Evolutionary conservation across 306 rosid genomes (phyloP).

Genomic region (Cucurbita maxima): DNA sequence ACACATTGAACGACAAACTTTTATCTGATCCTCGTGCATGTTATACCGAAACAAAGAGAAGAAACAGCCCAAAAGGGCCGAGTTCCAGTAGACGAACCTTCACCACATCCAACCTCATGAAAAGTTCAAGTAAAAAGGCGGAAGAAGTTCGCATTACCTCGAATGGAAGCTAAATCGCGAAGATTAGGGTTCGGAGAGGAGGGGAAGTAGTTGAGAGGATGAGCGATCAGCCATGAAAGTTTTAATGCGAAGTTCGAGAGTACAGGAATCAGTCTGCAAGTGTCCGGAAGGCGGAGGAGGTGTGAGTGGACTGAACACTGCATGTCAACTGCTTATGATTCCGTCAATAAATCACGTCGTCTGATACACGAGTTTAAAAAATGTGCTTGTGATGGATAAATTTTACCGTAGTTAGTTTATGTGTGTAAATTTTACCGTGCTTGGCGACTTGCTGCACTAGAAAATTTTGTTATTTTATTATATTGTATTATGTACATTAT

Average conservation of each 20-base stretch:
- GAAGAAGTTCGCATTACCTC: background rate
- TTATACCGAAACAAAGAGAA: too few species aligned
- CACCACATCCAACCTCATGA: background rate
- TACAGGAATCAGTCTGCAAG: background rate
- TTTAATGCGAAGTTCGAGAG: background rate
- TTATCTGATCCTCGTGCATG: background rate
- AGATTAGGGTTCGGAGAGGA: background rate
- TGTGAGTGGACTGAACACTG: background rate
- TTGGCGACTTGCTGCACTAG: too few species aligned
- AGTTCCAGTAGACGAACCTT: background rate
- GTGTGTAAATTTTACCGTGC: too few species aligned
- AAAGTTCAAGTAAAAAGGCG: background rate
- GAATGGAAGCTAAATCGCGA: background rate
- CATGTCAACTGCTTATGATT: background rate
- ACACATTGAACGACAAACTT: background rate
- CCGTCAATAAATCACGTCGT: background rate
- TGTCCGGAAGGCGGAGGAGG: background rate
- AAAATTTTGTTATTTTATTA: too few species aligned
- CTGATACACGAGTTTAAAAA: too few species aligned
- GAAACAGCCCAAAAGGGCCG: background rate
- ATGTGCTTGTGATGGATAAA: too few species aligned
- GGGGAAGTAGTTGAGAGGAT: background rate
- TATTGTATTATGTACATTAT: too few species aligned
- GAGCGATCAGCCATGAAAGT: background rate
- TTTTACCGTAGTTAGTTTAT: too few species aligned